Evolutionary conservation across 2,329 filamentous ascomycete species (phyloP).

Genomic region (Claviceps monticola): DNA sequence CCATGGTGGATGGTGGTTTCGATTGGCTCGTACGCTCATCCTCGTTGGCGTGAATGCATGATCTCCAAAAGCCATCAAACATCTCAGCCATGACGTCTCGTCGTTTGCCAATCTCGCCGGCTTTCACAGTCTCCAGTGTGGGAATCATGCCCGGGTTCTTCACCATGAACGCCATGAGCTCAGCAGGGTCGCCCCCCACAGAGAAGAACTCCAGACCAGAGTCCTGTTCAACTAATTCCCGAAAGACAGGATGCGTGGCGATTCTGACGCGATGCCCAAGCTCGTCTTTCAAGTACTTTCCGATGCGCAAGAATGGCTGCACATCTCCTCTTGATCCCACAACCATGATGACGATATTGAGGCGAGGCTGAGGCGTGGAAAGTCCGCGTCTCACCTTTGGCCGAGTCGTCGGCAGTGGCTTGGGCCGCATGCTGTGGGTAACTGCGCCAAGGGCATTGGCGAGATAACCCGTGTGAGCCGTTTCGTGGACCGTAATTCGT

Average conservation of each 20-base stretch:
- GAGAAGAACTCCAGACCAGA: constrained; percentile 67
- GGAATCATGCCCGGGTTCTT: constrained; percentile 72
- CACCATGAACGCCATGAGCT: constrained; percentile 82
- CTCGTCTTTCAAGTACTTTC: constrained; percentile 54
- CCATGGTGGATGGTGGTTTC: constrained; percentile 19
- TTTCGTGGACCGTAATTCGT: constrained; percentile 59
- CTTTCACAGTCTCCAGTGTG: constrained; percentile 54
- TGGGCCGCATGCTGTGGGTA: constrained; percentile 25
- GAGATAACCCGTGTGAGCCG: constrained; percentile 53
- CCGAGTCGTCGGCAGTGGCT: not conserved
- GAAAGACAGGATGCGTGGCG: constrained; percentile 66
- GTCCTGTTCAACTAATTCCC: constrained; percentile 60
- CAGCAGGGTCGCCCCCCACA: constrained; percentile 63
- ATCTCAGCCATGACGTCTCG: constrained; percentile 64
- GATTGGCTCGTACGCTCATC: constrained; percentile 38
- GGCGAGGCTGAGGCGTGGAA: constrained; percentile 26
- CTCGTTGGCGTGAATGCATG: constrained; percentile 61
- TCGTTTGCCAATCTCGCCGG: constrained; percentile 56
- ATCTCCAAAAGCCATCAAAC: constrained; percentile 72
- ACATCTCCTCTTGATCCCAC: constrained; percentile 70
- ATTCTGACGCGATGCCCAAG: constrained; percentile 65
- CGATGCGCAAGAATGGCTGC: constrained; percentile 66
- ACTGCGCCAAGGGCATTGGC: constrained; percentile 59
- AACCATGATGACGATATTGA: constrained; percentile 76
- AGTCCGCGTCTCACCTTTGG: constrained; percentile 15